A percentile compares a stretch with the other conserved stretches of the same genome.
These are phyloP conservation scores for Fusarium sp. DNA, from an alignment of 2,329 filamentous ascomycete species.

Conservation along the genomic window DNA sequence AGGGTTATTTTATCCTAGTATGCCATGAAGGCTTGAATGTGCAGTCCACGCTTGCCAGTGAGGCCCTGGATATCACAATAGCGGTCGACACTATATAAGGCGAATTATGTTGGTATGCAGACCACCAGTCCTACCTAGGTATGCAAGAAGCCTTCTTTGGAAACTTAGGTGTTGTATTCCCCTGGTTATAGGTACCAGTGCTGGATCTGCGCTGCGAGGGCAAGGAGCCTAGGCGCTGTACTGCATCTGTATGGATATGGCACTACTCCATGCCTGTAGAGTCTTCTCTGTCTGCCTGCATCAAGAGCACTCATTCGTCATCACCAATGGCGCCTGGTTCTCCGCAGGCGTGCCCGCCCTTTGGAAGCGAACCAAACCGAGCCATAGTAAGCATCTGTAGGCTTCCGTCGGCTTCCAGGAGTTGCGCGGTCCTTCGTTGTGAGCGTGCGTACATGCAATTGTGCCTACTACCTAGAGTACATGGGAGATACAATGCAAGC, in stretches of 20 bases:
- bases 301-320: conserved; percentile 32
- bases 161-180: conserved; percentile 13
- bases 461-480: conserved; percentile 12
- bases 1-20: conserved; percentile 13
- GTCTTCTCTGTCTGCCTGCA: conserved; percentile 15
- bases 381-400: conserved; percentile 24
- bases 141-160: conserved; percentile 17
- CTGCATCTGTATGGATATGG: conserved; percentile 8
- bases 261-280: conserved; percentile 8
- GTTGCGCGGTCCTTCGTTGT: conserved; percentile 10
- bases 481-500: conserved; percentile 17
- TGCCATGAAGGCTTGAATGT: conserved; percentile 2
- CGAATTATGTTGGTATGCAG: not conserved
- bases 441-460: conserved; percentile 16
- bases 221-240: not conserved
- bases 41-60: conserved; percentile 11
- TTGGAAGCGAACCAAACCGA: not conserved
- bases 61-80: conserved; percentile 2
- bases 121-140: conserved; percentile 6
- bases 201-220: conserved; percentile 9
- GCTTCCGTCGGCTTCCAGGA: conserved; percentile 32
- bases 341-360: conserved; percentile 22
- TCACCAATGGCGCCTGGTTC: conserved; percentile 21
- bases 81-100: not conserved
- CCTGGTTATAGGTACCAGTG: conserved; percentile 7